Base-by-base conservation (phyloP, 2,329 filamentous ascomycete species). In the Fusarium brevicatenulatum region DNA sequence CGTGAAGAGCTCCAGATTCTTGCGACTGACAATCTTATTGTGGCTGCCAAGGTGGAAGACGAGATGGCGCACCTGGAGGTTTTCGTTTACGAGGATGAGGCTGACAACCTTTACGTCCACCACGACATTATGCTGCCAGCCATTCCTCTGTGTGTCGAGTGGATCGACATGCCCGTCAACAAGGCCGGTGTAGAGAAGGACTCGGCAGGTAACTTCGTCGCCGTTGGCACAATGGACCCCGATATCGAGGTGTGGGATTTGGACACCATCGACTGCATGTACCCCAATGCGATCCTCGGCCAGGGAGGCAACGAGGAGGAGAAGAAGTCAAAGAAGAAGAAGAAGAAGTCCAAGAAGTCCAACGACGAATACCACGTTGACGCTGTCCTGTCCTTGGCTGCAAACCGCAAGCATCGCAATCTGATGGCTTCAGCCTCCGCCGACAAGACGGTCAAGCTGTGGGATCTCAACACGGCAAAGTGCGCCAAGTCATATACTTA, bases 71-170 rank as follows among this genome's bases (percentile, higher is more conserved):
- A 98, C 82, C 87, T 99, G 32, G 96, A 99, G 82, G 93, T 98
- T 25, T 98, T 98, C 79, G 95, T 99, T 34, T 99, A 98, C 83
- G 96, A 99, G 82, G 96, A 98, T 77, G 91, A 91, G 70, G 93
- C 92, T 49, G 96, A 98, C 83, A 99, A 99, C 81, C 91, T 99
- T 69, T 99, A 99, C 82, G 95, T 99, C 30, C 96, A 99, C 85
- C 96, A 99, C 88, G 96, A 99, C 83, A 97, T 99, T 78, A 98
- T 99, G 95, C 89, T 99, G 63, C 96, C 96, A 37, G 95, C 95
- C 30, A 97, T 99, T 79, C 96, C 96, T 16, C 90, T 99, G 11
- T 96, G 94, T 79, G 89, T 98, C 44, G 96, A 99, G 85, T 99
- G 96, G 96, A 85, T 99, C 49, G 94, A 98, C 81, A 88, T 97